These are phyloP conservation scores for Arthrobotrys iridis DNA, from an alignment of 2,329 filamentous ascomycete species.

Conservation along the genomic window DNA sequence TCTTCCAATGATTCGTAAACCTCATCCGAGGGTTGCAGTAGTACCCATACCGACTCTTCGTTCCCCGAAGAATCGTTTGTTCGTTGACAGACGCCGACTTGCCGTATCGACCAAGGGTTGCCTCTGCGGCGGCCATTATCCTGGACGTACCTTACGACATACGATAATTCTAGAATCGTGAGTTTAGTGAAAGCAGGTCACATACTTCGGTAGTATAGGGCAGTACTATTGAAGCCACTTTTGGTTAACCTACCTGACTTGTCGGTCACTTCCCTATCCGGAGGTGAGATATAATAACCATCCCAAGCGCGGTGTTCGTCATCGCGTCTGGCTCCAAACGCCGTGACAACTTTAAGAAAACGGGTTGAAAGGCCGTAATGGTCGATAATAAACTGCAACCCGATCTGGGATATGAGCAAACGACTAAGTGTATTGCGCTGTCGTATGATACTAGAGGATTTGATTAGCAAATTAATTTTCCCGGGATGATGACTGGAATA, in stretches of 20 bases:
- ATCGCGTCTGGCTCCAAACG: slow-evolving; percentile 21
- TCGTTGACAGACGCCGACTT: slow-evolving; percentile 26
- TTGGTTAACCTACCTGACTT: no score
- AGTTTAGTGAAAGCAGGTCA: no score
- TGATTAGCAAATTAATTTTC: background rate
- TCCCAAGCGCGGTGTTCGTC: slow-evolving; percentile 42
- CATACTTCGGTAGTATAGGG: no score
- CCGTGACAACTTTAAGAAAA: slow-evolving; percentile 17
- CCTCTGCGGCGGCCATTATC: background rate
- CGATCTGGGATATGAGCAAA: slow-evolving; percentile 14
- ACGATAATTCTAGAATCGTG: slow-evolving; percentile 7
- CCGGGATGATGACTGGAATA: no score
- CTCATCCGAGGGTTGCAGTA: slow-evolving; percentile 23
- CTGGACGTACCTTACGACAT: slow-evolving; percentile 20
- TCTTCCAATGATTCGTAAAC: slow-evolving; percentile 13
- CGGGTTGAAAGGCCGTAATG: slow-evolving; percentile 17
- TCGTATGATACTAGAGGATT: slow-evolving; percentile 24
- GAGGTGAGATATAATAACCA: slow-evolving; percentile 22
- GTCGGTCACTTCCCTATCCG: no score
- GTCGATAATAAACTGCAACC: slow-evolving; percentile 20
- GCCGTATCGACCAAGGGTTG: slow-evolving; percentile 26
- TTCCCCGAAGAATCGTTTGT: background rate
- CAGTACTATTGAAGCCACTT: no score
- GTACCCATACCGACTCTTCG: slow-evolving; percentile 18
- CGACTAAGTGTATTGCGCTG: slow-evolving; percentile 31